These are phyloP conservation scores for Xylaria grammica DNA, from an alignment of 495 filamentous ascomycete genomes.

Conservation along the genomic window DNA sequence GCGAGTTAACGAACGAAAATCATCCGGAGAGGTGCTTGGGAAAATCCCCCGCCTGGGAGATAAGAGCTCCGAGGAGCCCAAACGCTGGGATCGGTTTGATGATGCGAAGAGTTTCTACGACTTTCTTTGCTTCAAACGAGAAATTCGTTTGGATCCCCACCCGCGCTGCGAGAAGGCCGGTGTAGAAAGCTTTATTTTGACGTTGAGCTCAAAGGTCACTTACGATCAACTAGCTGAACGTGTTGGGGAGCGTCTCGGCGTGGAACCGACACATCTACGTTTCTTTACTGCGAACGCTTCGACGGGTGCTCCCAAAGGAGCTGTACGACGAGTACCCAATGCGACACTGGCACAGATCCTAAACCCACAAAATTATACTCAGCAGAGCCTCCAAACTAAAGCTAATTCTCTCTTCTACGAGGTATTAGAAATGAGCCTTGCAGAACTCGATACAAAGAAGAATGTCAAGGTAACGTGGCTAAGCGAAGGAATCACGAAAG, in stretches of 20 bases:
- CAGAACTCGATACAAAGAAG: conserved; percentile 91
- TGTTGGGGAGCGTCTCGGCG: conserved; percentile 78
- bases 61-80: conserved; percentile 30
- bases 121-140: conserved; percentile 82
- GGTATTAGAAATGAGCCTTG: conserved; percentile 88
- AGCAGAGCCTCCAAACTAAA: conserved; percentile 67
- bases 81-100: conserved; percentile 47
- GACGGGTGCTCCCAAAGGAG: conserved; percentile 72
- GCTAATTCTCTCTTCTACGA: conserved; percentile 86
- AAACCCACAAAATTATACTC: conserved; percentile 58
- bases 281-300: conserved; percentile 82
- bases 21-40: conserved; percentile 36
- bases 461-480: conserved; percentile 80
- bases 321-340: conserved; percentile 71
- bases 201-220: conserved; percentile 81
- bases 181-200: conserved; percentile 68
- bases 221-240: conserved; percentile 90
- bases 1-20: conserved; percentile 56
- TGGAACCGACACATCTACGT: conserved; percentile 83
- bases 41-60: conserved; percentile 37
- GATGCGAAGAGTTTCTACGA: conserved; percentile 91
- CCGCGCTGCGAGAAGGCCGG: conserved; percentile 52
- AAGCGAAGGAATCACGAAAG: conserved; percentile 88
- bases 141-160: conserved; percentile 70
- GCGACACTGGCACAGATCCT: conserved; percentile 75